phyloP scores from a whole-genome alignment of 345 rosid genomes.

The Angophora floribunda region DNA sequence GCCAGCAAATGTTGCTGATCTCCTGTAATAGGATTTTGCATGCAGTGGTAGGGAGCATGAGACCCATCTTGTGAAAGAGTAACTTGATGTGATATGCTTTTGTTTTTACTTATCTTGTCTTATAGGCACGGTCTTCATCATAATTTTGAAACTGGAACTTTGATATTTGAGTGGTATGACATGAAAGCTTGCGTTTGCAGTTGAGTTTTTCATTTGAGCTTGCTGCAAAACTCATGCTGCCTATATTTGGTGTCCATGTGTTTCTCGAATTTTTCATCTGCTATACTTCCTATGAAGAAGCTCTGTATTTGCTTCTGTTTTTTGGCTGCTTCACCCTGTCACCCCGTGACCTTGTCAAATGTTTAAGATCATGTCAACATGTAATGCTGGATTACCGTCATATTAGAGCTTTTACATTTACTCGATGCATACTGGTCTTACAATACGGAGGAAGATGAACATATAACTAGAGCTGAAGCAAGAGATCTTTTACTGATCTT shows the following conservation, averaged over 20 bases:
- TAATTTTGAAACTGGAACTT: background rate
- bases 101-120: background rate
- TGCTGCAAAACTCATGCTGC: background rate
- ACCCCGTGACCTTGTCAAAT: background rate
- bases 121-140: background rate
- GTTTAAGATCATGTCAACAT: background rate
- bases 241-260: background rate
- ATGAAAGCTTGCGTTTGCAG: background rate
- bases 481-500: background rate
- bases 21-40: slow-evolving; percentile 23
- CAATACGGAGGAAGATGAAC: background rate
- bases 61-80: background rate
- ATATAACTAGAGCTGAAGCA: background rate
- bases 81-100: background rate
- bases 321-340: background rate
- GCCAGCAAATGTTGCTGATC: slow-evolving; percentile 49
- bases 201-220: background rate
- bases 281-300: background rate
- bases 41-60: background rate
- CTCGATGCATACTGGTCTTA: background rate
- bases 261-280: background rate
- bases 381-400: background rate
- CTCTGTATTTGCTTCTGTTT: background rate
- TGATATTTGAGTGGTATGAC: background rate
- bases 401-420: background rate